phyloP scores from a whole-genome alignment of 805 yeast species.

The Candida boidinii region DNA sequence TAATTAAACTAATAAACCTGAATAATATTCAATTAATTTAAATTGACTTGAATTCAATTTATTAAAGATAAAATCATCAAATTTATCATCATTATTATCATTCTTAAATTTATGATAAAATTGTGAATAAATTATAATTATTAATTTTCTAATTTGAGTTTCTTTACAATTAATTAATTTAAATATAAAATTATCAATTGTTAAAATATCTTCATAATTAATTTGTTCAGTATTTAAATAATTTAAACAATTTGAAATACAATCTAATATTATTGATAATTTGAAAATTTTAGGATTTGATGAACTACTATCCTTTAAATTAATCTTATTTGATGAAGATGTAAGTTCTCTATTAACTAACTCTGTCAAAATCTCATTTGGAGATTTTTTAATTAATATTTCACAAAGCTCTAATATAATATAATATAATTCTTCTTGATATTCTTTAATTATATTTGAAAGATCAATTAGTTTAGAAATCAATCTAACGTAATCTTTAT shows the following conservation, averaged over 20 bases:
- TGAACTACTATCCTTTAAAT: too few relatives aligned
- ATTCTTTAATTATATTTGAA: conserved; percentile 1
- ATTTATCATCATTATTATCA: conserved; percentile 12
- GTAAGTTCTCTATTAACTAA: too few relatives aligned
- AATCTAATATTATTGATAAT: too few relatives aligned
- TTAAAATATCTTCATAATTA: conserved; percentile 16
- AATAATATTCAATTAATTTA: conserved; percentile 39
- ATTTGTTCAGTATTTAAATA: too few relatives aligned
- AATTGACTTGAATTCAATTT: conserved; percentile 33
- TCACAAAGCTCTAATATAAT: too few relatives aligned
- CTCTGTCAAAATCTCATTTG: too few relatives aligned
- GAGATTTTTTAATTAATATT: too few relatives aligned
- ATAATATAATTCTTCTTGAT: conserved; percentile 12
- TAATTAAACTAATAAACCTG: conserved; percentile 6
- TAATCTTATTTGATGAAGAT: too few relatives aligned
- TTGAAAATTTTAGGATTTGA: too few relatives aligned
- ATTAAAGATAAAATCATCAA: conserved; percentile 24
- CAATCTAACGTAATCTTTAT: too few relatives aligned
- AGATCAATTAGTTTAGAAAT: too few relatives aligned
- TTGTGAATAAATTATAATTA: conserved; percentile 30
- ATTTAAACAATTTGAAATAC: too few relatives aligned
- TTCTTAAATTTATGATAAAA: conserved; percentile 8
- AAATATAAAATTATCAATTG: conserved; percentile 24
- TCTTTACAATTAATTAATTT: conserved; percentile 21
- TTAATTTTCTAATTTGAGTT: conserved; percentile 29